Conservation (phyloP, 441 rosid species). For the Aleurites moluccanus region DNA sequence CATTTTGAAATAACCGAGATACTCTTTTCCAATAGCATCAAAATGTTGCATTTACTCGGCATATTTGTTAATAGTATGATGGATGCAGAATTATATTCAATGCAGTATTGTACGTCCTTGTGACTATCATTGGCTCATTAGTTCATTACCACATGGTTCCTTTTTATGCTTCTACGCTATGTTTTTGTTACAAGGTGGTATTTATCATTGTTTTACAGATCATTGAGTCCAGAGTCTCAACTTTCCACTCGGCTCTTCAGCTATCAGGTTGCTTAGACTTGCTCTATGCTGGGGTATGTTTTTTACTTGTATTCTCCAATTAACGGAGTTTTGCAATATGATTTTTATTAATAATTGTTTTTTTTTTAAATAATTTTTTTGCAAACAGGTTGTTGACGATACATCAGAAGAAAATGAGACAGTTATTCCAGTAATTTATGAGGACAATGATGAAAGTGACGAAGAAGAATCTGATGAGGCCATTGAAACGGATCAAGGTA, state of each 20-base stretch:
- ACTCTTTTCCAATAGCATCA: background rate
- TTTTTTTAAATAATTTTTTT: slow-evolving; percentile 3
- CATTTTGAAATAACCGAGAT: background rate
- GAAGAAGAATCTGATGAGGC: slow-evolving; percentile 56
- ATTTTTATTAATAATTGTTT: background rate
- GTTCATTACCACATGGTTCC: no score
- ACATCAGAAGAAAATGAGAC: slow-evolving; percentile 47
- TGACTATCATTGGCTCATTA: no score
- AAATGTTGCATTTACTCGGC: background rate
- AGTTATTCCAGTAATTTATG: slow-evolving; percentile 57
- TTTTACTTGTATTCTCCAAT: background rate
- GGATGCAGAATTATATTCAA: background rate
- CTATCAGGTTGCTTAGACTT: slow-evolving; percentile 74
- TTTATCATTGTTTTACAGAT: slow-evolving; percentile 43
- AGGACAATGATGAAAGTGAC: slow-evolving; percentile 62
- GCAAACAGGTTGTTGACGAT: slow-evolving; percentile 52
- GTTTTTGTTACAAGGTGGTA: background rate
- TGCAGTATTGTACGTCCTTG: no score
- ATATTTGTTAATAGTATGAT: no score
- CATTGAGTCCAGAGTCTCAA: slow-evolving; percentile 72
- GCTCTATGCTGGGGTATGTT: slow-evolving; percentile 43
- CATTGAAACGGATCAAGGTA: slow-evolving; percentile 58
- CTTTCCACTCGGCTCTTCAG: slow-evolving; percentile 65
- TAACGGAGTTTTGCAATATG: background rate
- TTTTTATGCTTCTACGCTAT: no score